A percentile compares a stretch with the other conserved stretches of the same genome.
Conservation (phyloP, 1,139 yeast species). For the Yamadazyma songkhlaensis region DNA sequence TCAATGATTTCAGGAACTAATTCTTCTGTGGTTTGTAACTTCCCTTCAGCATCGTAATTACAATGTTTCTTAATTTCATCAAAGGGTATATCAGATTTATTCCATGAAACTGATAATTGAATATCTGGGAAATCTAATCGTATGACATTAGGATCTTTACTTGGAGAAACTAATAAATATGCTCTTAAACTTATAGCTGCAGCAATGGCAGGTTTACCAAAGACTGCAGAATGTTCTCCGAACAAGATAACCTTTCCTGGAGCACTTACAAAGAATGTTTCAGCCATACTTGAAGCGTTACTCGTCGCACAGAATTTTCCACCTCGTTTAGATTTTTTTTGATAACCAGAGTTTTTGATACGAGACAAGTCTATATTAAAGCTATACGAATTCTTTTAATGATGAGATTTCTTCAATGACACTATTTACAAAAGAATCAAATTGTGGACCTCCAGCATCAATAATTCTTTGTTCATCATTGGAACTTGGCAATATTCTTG, state of each 20-base stretch:
- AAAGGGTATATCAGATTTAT: conserved; percentile 60
- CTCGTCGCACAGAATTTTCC: no score
- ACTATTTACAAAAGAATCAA: conserved; percentile 42
- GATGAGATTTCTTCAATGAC: conserved; percentile 56
- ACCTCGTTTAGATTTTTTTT: no score
- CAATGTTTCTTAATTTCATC: conserved; percentile 28
- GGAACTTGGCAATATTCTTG: conserved; percentile 63
- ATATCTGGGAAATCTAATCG: conserved; percentile 84
- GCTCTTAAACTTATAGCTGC: conserved; percentile 85
- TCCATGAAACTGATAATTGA: conserved; percentile 62
- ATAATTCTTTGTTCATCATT: conserved; percentile 60
- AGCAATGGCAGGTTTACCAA: conserved; percentile 88
- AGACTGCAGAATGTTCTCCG: conserved; percentile 97
- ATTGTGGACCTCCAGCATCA: conserved; percentile 40
- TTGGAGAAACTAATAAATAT: conserved; percentile 60
- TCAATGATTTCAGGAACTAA: conserved; percentile 60
- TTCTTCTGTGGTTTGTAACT: conserved; percentile 49
- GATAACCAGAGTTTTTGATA: no score
- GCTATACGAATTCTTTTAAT: conserved; percentile 44
- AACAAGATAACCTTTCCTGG: conserved; percentile 96
- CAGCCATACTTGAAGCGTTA: conserved; percentile 4
- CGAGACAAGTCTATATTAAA: no score
- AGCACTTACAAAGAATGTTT: conserved; percentile 76
- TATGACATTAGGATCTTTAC: conserved; percentile 37
- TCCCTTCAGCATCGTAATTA: conserved; percentile 18